Evolutionary conservation across 495 filamentous ascomycete genomes (phyloP), one percentile per base, ranked within the genome.

Genomic region (Rusavskia elegans): DNA sequence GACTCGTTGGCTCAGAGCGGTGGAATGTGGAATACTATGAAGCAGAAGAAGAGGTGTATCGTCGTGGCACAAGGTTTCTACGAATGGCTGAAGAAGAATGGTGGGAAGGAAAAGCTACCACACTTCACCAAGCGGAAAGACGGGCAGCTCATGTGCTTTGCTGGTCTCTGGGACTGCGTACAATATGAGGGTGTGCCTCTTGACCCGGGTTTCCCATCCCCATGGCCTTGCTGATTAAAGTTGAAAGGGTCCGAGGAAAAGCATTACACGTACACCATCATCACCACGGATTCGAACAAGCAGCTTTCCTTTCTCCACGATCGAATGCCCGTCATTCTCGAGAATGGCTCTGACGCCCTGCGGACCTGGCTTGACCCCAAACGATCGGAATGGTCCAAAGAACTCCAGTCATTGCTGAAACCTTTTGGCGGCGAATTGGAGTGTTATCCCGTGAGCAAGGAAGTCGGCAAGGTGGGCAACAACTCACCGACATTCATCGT

Each of bases 391-490:
- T 97, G 90, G 90, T 82, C 76, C 19, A 75, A 73, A 48, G 84
- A 90, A 20, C 68, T 98, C 32, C 88, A 95, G 60, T 68, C 64
- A 2, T 65, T 92, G 10, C 62, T 97, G 25, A 81, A 76, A 58
- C 89, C 92, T 0, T 96, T 80, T 55, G 64, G 74, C 25, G 86
- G 85, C 0, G 85, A 87, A 52, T 66, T 98, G 29, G 89, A 93
- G 40, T 79, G 83, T 27, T 96, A 95, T 63, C 76, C 82, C 14
- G 92, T 98, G 2, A 77, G 75, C 44, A 86, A 85, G 63, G 89
- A 92, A 13, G 92, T 98, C 0, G 89, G 89, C 0, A 96, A 95
- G 68, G 92, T 94, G 2, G 89, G 90, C n/a, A 94, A 95, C 55
- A 85, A 94, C 62, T 87, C 82, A 17, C 79, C 83, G 0, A 73